Percentiles rank a stretch among this genome's conserved stretches.
phyloP scores from a whole-genome alignment of 139 green algal genomes.

The Closterium sp. region DNA sequence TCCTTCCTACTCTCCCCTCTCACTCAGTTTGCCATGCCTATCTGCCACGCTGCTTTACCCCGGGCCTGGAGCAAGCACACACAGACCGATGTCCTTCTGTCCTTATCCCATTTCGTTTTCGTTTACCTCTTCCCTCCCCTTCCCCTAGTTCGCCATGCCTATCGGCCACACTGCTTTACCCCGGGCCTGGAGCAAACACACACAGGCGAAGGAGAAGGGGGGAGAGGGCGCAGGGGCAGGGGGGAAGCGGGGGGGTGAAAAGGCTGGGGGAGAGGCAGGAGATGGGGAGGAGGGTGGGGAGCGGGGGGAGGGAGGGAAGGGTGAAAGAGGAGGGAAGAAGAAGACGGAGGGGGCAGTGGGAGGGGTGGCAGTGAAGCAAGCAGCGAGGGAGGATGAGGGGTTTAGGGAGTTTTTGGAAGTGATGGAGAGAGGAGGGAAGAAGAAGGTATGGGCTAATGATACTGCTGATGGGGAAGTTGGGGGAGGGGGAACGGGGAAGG shows the following conservation, averaged over 20 bases:
- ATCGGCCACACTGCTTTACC: conserved; percentile 47
- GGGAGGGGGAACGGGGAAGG: not conserved
- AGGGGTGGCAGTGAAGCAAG: conserved; percentile 1
- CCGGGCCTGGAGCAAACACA: conserved; percentile 88
- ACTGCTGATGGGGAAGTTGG: conserved; percentile 5
- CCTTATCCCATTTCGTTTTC: not conserved
- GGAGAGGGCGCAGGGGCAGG: not conserved
- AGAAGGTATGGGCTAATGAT: conserved; percentile 87
- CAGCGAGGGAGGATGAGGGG: conserved; percentile 63
- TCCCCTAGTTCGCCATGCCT: conserved; percentile 52
- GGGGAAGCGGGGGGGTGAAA: not conserved
- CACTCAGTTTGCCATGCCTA: conserved; percentile 52
- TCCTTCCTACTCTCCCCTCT: not conserved
- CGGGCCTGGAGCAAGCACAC: conserved; percentile 90
- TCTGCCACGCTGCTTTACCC: conserved; percentile 45
- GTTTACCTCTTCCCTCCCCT: not conserved
- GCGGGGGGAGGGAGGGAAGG: not conserved
- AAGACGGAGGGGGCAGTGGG: not conserved
- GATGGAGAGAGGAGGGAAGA: conserved; percentile 76
- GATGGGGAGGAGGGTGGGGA: not conserved
- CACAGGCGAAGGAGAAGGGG: conserved; percentile 45
- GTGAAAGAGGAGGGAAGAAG: not conserved
- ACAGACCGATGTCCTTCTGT: not conserved
- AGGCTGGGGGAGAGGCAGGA: not conserved
- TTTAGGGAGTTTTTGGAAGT: conserved; percentile 89